phyloP scores from a whole-genome alignment of 768 basidiomycete genomes.

The Lentinus brumalis region DNA sequence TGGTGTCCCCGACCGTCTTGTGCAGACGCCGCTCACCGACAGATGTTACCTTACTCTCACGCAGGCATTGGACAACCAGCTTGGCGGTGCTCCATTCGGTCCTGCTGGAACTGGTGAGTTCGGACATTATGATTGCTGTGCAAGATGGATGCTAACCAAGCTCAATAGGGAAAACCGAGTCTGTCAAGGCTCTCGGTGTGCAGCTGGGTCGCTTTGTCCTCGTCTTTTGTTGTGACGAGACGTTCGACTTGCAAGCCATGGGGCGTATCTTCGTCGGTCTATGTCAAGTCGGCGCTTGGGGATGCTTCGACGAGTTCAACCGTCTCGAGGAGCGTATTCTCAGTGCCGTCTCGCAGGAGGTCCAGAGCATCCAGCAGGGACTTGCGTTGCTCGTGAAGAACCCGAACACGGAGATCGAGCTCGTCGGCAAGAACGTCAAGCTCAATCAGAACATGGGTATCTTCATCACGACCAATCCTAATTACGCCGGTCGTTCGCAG shows the following conservation, averaged over 20 bases:
- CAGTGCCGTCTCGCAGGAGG: constrained; percentile 97
- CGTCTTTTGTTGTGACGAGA: constrained; percentile 99
- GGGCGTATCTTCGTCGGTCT: constrained; percentile 98
- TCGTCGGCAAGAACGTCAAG: constrained; percentile 92
- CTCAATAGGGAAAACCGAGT: constrained; percentile 89
- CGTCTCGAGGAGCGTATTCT: constrained; percentile 97
- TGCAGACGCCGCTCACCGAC: constrained; percentile 97
- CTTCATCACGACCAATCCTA: constrained; percentile 99
- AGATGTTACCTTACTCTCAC: constrained; percentile 95
- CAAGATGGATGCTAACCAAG: constrained; percentile 6
- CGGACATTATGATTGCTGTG: background rate
- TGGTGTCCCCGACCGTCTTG: constrained; percentile 93
- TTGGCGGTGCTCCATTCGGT: constrained; percentile 97
- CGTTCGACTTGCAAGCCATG: constrained; percentile 99
- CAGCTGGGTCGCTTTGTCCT: constrained; percentile 98
- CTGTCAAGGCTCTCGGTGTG: constrained; percentile 97
- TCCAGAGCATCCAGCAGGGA: constrained; percentile 97
- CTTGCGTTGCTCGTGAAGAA: constrained; percentile 81
- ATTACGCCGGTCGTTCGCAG: constrained; percentile 95
- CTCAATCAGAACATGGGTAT: constrained; percentile 96
- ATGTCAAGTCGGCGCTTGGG: constrained; percentile 99
- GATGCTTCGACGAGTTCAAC: constrained; percentile 98
- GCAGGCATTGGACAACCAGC: constrained; percentile 91
- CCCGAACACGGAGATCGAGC: constrained; percentile 88
- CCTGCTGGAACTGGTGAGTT: constrained; percentile 90